phyloP scores from a whole-genome alignment of 495 filamentous ascomycete species.

The Lineolata rhizophorae region DNA sequence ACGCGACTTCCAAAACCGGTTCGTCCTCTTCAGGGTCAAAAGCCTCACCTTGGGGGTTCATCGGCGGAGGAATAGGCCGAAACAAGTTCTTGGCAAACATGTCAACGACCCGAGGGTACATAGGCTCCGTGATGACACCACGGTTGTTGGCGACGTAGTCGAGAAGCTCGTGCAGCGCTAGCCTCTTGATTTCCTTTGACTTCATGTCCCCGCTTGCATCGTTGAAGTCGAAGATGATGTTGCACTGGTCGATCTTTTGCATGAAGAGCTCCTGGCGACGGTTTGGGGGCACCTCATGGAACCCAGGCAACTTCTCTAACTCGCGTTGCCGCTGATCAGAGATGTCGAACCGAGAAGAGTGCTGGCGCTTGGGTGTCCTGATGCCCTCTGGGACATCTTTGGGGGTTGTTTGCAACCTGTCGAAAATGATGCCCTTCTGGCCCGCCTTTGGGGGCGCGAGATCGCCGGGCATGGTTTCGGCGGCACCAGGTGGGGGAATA shows the following conservation, averaged over 20 bases:
- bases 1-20: constrained; percentile 92
- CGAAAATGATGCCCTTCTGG: constrained; percentile 71
- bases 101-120: constrained; percentile 96
- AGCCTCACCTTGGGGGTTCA: constrained; percentile 94
- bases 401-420: constrained; percentile 76
- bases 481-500: constrained; percentile 74
- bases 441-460: constrained; percentile 79
- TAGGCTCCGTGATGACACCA: constrained; percentile 93
- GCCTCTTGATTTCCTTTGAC: constrained; percentile 98
- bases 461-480: constrained; percentile 96
- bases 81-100: constrained; percentile 99
- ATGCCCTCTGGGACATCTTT: constrained; percentile 93
- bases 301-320: constrained; percentile 92
- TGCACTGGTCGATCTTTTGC: constrained; percentile 99
- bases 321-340: constrained; percentile 80
- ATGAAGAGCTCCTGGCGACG: constrained; percentile 95
- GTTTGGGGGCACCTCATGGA: constrained; percentile 92
- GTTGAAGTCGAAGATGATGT: constrained; percentile 99
- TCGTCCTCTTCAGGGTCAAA: constrained; percentile 99
- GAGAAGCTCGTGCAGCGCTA: constrained; percentile 87
- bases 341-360: constrained; percentile 94
- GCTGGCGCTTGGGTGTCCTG: constrained; percentile 82
- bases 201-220: constrained; percentile 98
- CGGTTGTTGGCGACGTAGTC: constrained; percentile 98
- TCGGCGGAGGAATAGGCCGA: constrained; percentile 83